Percentiles rank a stretch among this genome's conserved stretches.
Conservation (phyloP, 1,284 basidiomycete genomes). For the Polyporus tsugae region DNA sequence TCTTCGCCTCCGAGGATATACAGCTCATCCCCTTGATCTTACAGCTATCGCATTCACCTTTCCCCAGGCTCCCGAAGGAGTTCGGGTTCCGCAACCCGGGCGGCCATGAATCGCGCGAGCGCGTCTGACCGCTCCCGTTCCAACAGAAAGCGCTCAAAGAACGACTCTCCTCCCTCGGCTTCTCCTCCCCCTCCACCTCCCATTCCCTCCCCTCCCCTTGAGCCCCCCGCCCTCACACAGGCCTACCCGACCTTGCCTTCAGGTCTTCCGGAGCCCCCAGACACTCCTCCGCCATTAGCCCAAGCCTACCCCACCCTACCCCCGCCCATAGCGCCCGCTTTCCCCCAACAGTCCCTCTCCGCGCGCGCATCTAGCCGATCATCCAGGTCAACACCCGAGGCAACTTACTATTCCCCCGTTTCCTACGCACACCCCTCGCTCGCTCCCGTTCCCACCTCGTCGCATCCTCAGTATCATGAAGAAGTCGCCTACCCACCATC, state of each 20-base stretch:
- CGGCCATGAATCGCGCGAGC: conserved; percentile 45
- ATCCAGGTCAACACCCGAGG: conserved; percentile 37
- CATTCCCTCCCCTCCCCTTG: conserved; percentile 34
- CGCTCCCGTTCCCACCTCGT: conserved; percentile 11
- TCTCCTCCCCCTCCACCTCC: conserved; percentile 30
- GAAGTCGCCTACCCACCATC: conserved; percentile 24
- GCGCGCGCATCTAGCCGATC: conserved; percentile 30
- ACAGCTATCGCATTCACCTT: conserved; percentile 75
- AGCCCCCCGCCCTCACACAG: conserved; percentile 32
- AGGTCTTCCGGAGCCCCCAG: conserved; percentile 36
- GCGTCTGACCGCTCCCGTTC: conserved; percentile 25
- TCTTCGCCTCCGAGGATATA: conserved; percentile 13
- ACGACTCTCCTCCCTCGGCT: conserved; percentile 15
- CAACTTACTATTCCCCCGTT: conserved; percentile 27
- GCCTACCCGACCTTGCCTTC: conserved; percentile 24
- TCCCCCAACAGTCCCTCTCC: conserved; percentile 20
- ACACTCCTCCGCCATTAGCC: conserved; percentile 42
- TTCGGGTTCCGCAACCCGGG: conserved; percentile 58
- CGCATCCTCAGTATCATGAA: conserved; percentile 21
- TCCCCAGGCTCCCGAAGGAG: conserved; percentile 74
- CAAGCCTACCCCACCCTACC: conserved; percentile 31
- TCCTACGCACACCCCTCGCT: conserved; percentile 25
- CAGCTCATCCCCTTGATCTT: conserved; percentile 22
- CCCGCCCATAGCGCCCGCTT: conserved; percentile 30
- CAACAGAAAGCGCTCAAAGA: conserved; percentile 29